These are phyloP conservation scores for Kwoniella shivajii DNA, from an alignment of 1,284 basidiomycete genomes.

Conservation along the genomic window DNA sequence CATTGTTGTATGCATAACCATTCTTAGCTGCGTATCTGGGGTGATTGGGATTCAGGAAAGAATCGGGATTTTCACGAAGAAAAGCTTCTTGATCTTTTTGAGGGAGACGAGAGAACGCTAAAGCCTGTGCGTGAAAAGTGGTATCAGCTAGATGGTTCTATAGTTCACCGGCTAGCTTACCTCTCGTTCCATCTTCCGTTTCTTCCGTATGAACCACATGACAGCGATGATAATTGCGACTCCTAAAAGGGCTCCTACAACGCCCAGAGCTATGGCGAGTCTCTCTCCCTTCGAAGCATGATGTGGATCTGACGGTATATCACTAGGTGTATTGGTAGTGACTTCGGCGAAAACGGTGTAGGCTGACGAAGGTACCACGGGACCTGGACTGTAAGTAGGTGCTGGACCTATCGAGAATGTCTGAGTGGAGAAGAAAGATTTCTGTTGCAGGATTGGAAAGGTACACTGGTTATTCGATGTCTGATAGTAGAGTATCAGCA, in stretches of 20 bases:
- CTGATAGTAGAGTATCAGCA: slow-evolving; percentile 5
- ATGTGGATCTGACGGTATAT: slow-evolving; percentile 32
- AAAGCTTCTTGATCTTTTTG: slow-evolving; percentile 42
- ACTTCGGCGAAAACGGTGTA: slow-evolving; percentile 44
- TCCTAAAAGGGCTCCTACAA: slow-evolving; percentile 33
- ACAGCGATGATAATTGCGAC: slow-evolving; percentile 27
- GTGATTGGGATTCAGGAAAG: slow-evolving; percentile 36
- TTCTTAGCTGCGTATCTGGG: slow-evolving; percentile 7
- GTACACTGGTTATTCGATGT: slow-evolving; percentile 39
- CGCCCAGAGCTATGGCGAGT: slow-evolving; percentile 38
- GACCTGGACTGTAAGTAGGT: slow-evolving; percentile 28
- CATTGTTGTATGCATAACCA: background rate
- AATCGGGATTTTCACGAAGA: slow-evolving; percentile 40
- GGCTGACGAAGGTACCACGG: slow-evolving; percentile 21
- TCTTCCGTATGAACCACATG: slow-evolving; percentile 37
- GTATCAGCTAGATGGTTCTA: background rate
- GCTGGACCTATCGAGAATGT: slow-evolving; percentile 37
- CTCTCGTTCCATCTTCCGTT: slow-evolving; percentile 32
- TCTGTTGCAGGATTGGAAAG: slow-evolving; percentile 29
- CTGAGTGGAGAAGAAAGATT: slow-evolving; percentile 49
- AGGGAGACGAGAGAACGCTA: slow-evolving; percentile 43
- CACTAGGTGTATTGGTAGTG: slow-evolving; percentile 27
- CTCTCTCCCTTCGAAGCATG: slow-evolving; percentile 20
- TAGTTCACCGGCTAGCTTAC: slow-evolving; percentile 20
- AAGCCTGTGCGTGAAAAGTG: slow-evolving; percentile 18